Evolutionary conservation across 768 basidiomycete species (phyloP), one percentile per base, ranked within the genome.

Genomic region (Lentinus brumalis): DNA sequence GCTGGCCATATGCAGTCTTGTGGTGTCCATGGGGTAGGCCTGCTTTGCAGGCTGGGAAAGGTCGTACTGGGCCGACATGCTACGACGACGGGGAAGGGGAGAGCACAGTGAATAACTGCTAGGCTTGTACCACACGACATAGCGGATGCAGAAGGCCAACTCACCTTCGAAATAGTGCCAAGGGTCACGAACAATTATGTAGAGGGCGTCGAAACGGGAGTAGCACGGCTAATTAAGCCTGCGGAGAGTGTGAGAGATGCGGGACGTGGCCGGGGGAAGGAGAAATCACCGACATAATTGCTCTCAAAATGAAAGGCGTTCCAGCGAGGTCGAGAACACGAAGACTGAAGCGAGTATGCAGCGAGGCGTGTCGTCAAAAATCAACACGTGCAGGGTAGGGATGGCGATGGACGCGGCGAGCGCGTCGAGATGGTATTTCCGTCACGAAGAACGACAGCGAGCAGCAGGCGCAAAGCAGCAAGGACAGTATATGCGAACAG

Each of bases 321-420:
- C 26, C 47, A 51, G 42, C 61, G 40, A 57, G 56, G 61, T 56
- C 61, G 50, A 62, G 61, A 58, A 45, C 61, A 53, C 60, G 60
- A 56, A 47, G n/a, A 29, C 50, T 9, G 30, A 32, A 32, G 55
- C 35, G 26, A 32, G 53, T 29, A 35, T 32, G 47, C 42, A 50
- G 45, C 56, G 47, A 57, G 56, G 66, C 57, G 63, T 53, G 63
- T 65, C 59, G 66, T 65, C 50, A 60, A 63, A 57, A 60, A 67
- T 62, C 63, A 65, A 61, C 66, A 67, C 66, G 66, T 65, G 66
- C 59, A 45, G 56, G 60, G 65, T 60, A 66, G 62, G 66, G 50
- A 64, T 58, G 66, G 60, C 52, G 35, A 61, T 54, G 32, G 45
- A 40, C 35, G n/a, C 3, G 42, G 32, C 29, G 53, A 55, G 47